Evolutionary conservation across 176 grass and related monocot species (phyloP), one percentile per base, ranked within the genome.

Genomic region (Sorghum bicolor): DNA sequence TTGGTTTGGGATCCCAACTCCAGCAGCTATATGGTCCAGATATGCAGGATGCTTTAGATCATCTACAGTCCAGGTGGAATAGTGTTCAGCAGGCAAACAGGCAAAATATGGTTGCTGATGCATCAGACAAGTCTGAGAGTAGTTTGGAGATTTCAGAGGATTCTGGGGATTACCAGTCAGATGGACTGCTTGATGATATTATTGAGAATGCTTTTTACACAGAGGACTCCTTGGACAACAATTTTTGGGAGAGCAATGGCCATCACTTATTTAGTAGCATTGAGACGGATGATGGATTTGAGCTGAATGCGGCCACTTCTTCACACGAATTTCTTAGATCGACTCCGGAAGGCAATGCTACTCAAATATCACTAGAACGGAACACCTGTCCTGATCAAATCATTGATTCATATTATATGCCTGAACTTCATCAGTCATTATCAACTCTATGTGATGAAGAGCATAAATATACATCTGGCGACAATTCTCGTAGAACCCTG

Each of bases 61-160:
- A 99, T 93, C 87, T 99, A 43, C 96, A 99, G 73, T 99, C 93
- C 75, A 99, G 96, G 83, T 99, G 96, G 96, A 96, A 99, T 92
- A 96, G 66, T 83, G 83, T 90, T 77, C 85, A 96, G 81, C 77
- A 78, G 57, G 86, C 84, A 70, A 87, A 90, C 45, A 87, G 78
- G 64, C 85, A 90, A 70, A 76, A 86, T 58, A 77, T 81, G 15
- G 26, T 41, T 11, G n/a, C 69, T 85, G 84, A 86, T 66, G 68
- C 64, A 66, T 88, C 85, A 77, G 78, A 82, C 53, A 88, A 82
- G 60, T 92, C 85, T 69, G 87, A 84, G 32, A 78, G 63, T 81
- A 87, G 75, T 60, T 77, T 57, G 26, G 83, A 83, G 48, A 91
- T 86, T 79, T 79, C 81, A 78, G 22, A 22, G 36, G 81, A 84